Percentiles rank a stretch among this genome's conserved stretches.
Conservation (phyloP, 1,284 basidiomycete species). For the Rhizoctonia solani region DNA sequence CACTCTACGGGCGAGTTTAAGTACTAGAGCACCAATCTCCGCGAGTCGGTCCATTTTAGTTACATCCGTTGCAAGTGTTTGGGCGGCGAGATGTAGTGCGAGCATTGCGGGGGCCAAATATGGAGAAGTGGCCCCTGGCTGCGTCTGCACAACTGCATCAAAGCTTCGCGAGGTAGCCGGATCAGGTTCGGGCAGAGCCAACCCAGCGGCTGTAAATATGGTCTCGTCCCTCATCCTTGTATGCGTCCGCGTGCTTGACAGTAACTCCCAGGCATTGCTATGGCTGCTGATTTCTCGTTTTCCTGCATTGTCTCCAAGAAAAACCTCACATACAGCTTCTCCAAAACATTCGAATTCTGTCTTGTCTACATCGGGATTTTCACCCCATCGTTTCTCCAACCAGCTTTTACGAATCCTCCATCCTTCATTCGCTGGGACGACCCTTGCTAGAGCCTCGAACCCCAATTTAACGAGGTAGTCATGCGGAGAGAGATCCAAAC, state of each 20-base stretch:
- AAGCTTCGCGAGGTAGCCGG: constrained; percentile 9
- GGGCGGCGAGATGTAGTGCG: constrained; percentile 76
- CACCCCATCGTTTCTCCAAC: constrained; percentile 59
- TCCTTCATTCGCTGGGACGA: constrained; percentile 51
- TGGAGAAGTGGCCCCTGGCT: constrained; percentile 21
- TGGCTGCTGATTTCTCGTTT: background rate
- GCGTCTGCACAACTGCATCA: background rate
- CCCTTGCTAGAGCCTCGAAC: constrained; percentile 63
- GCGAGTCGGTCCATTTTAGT: constrained; percentile 57
- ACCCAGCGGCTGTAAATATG: constrained; percentile 44
- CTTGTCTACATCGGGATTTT: constrained; percentile 51
- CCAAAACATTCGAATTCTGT: constrained; percentile 63
- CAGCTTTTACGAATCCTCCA: constrained; percentile 62
- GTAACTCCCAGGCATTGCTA: constrained; percentile 24
- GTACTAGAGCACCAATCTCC: constrained; percentile 66
- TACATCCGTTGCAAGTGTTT: constrained; percentile 50
- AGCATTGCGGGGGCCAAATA: constrained; percentile 51
- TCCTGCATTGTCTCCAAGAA: constrained; percentile 44
- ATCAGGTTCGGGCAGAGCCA: constrained; percentile 23
- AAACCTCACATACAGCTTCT: constrained; percentile 55
- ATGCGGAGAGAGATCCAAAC: constrained; percentile 56
- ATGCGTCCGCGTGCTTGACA: constrained; percentile 24
- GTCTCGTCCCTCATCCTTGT: constrained; percentile 44
- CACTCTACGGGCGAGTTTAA: constrained; percentile 65
- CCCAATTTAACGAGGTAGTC: constrained; percentile 61